Percentiles rank a stretch among this genome's conserved stretches.
These are phyloP conservation scores for Fraxinus albicans DNA, from an alignment of 305 asterid genomes.

Conservation along the genomic window DNA sequence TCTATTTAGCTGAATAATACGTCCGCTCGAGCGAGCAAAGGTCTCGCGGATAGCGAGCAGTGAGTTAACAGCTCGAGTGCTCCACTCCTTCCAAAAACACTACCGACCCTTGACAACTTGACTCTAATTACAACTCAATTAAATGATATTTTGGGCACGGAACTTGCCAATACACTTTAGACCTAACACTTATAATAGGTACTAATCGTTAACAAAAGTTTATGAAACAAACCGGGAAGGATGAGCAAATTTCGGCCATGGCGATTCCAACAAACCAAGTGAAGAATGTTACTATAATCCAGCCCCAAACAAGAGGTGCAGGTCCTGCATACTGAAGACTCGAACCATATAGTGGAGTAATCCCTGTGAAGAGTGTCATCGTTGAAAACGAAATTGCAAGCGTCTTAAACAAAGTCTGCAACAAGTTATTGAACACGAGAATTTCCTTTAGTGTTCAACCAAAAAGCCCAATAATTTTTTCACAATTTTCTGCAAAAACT, in stretches of 20 bases:
- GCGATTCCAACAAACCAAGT: conserved; percentile 48
- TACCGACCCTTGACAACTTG: neutral
- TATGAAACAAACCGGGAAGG: conserved; percentile 38
- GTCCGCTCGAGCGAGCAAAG: too few relatives aligned
- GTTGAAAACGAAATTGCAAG: conserved; percentile 44
- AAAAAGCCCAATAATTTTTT: neutral
- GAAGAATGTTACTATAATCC: conserved; percentile 45
- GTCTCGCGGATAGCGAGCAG: neutral
- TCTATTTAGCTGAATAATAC: neutral
- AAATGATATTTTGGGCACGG: neutral
- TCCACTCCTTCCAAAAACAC: neutral
- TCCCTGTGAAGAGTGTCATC: conserved; percentile 48
- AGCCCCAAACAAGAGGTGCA: conserved; percentile 46
- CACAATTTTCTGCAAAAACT: neutral
- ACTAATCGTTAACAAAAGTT: neutral
- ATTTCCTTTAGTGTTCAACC: neutral
- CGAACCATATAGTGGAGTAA: conserved; percentile 40
- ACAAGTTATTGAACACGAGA: neutral
- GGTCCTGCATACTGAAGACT: conserved; percentile 42
- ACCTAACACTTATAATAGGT: neutral
- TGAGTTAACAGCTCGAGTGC: neutral
- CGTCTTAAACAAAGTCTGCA: conserved; percentile 40
- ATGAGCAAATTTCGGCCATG: conserved; percentile 54
- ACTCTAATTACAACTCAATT: too few relatives aligned
- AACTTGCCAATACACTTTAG: neutral